Evolutionary conservation across 495 filamentous ascomycete species (phyloP).

Genomic region (Parmelia sp.): DNA sequence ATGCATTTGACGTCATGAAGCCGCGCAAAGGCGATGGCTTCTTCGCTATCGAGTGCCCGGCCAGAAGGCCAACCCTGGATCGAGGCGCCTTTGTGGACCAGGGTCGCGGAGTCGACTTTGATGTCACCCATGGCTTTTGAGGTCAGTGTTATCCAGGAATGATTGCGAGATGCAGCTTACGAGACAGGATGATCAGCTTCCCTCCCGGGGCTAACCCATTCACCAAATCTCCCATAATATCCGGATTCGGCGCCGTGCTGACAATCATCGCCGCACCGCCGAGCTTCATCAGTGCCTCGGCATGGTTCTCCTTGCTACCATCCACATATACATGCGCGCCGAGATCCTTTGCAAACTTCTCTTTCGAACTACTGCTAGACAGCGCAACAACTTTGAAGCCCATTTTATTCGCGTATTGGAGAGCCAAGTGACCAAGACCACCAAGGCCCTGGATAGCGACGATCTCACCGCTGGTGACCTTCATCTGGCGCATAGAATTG

Average conservation of each 20-base stretch:
- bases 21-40: constrained; percentile 54
- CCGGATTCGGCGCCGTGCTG: constrained; percentile 51
- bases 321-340: constrained; percentile 62
- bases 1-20: constrained; percentile 52
- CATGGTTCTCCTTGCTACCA: constrained; percentile 44
- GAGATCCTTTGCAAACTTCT: constrained; percentile 51
- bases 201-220: constrained; percentile 46
- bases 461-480: constrained; percentile 46
- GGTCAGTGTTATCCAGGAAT: constrained; percentile 16
- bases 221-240: constrained; percentile 45
- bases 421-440: constrained; percentile 58
- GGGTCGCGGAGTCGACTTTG: constrained; percentile 41
- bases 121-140: constrained; percentile 43
- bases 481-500: constrained; percentile 56
- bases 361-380: constrained; percentile 48
- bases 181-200: constrained; percentile 51
- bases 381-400: constrained; percentile 58
- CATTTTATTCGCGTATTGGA: constrained; percentile 60
- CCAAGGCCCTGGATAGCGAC: constrained; percentile 60
- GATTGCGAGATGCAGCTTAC: constrained; percentile 28
- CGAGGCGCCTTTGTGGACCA: constrained; percentile 46
- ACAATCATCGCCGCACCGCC: constrained; percentile 58
- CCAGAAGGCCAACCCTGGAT: constrained; percentile 57
- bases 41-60: constrained; percentile 55
- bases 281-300: constrained; percentile 44